A percentile compares a stretch with the other conserved stretches of the same genome.
These are phyloP conservation scores for Globisporangium apiculatum DNA, from an alignment of 352 stramenopile genomes.

Conservation along the genomic window DNA sequence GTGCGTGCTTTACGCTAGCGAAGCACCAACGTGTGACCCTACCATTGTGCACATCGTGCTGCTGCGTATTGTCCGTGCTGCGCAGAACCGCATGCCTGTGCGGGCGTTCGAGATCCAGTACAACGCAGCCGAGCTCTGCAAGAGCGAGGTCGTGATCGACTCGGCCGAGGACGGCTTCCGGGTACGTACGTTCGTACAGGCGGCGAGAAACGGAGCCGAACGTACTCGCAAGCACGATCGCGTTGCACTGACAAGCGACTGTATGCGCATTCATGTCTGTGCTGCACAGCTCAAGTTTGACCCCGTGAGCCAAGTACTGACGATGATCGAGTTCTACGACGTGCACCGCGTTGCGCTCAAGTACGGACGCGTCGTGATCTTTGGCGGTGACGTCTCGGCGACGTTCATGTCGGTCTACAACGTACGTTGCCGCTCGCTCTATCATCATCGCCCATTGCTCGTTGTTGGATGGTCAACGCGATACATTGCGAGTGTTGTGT, in stretches of 20 bases:
- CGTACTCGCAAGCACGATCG: no score
- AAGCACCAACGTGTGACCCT: neutral
- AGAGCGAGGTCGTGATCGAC: conserved; percentile 46
- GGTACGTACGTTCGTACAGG: conserved; percentile 12
- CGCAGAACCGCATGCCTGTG: conserved; percentile 58
- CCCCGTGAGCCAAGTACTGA: conserved; percentile 55
- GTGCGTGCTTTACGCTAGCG: neutral
- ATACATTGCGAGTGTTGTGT: neutral
- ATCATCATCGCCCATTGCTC: neutral
- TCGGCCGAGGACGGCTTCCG: conserved; percentile 69
- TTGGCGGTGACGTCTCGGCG: conserved; percentile 63
- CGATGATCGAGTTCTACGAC: conserved; percentile 71
- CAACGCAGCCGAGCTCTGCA: conserved; percentile 56
- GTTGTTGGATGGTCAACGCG: neutral
- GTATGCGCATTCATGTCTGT: neutral
- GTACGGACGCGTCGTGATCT: conserved; percentile 79
- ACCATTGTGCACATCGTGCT: neutral
- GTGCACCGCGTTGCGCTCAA: conserved; percentile 73
- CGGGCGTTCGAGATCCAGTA: conserved; percentile 77
- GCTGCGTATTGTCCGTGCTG: neutral
- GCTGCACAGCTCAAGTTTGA: conserved; percentile 55
- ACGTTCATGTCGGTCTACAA: conserved; percentile 89
- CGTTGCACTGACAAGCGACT: neutral
- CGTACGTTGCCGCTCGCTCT: conserved; percentile 18
- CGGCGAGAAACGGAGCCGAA: no score